Evolutionary conservation across 352 stramenopile genomes (phyloP), one percentile per base, ranked within the genome.

Genomic region (Saprolegnia diclina): DNA sequence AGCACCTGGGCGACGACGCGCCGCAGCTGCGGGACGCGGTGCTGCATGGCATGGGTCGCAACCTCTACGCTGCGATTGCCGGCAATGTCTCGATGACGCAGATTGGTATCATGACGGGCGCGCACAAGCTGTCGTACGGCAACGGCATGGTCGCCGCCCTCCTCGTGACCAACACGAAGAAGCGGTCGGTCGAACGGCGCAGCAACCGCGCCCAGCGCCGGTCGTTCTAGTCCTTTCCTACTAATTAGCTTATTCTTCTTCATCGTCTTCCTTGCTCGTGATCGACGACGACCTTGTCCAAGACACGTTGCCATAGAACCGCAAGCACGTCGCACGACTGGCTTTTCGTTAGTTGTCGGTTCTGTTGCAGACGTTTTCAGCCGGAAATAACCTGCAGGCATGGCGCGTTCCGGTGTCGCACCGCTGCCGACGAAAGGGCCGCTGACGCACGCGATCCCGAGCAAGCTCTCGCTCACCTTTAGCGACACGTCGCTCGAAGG

Each of bases 81-180:
- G 74, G 85, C 3, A 79, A 73, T 24, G 77, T 90, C 22, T 91
- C 82, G 11, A 77, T 86, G 26, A 81, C 83, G 57, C 86, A 94
- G 57, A 83, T 92, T 48, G 86, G 86, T 56, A 77, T 91, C 26
- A 75, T 91, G 72, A 57, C 75, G 4, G 77, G 80, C 46, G 80
- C 76, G 19, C 82, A 71, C 56, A 82, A 91, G 45, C 70, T 76
- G 16, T 69, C 86, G 35, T 79, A 94, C 67, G 81, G 81, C 11
- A 94, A 94, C 66, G 83, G 82, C 19, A 94, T 94, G 86, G 53
- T 92, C 65, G 79, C 83, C 22, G 76, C 81, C 19, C 72, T 94
- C 54, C 75, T 94, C 24, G 70, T 94, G 56, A 91, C 86, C n/a
- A 94, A 85, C 64, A 79, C 80, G 57, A 91, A 90, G 76, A 66